Evolutionary conservation across 805 yeast species (phyloP).

Genomic region (Yamadazyma phyllophila): DNA sequence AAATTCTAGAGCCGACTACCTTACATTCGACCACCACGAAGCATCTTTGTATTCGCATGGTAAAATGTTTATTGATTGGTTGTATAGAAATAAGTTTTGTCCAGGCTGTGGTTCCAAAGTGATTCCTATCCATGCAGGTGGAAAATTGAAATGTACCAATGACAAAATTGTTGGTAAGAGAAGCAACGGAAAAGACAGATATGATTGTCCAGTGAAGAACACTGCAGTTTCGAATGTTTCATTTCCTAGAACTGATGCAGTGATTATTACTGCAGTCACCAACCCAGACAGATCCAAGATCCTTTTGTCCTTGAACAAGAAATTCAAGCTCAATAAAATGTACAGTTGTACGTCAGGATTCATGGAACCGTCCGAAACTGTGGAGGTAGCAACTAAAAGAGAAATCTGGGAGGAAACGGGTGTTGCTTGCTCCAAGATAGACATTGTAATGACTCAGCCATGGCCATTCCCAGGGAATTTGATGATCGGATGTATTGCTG

Average conservation of each 20-base stretch:
- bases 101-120: slow-evolving; percentile 79
- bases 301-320: slow-evolving; percentile 66
- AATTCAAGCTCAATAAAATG: slow-evolving; percentile 55
- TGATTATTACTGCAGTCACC: slow-evolving; percentile 76
- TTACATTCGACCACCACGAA: slow-evolving; percentile 39
- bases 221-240: slow-evolving; percentile 66
- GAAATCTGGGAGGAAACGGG: slow-evolving; percentile 98
- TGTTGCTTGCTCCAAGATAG: slow-evolving; percentile 55
- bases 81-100: slow-evolving; percentile 68
- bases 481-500: slow-evolving; percentile 89
- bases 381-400: slow-evolving; percentile 82
- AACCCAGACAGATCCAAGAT: slow-evolving; percentile 58
- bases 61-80: slow-evolving; percentile 84
- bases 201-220: slow-evolving; percentile 36
- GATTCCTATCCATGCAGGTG: slow-evolving; percentile 66
- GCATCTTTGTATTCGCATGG: slow-evolving; percentile 79
- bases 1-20: slow-evolving; percentile 34
- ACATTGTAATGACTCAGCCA: slow-evolving; percentile 77
- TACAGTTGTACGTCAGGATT: slow-evolving; percentile 92
- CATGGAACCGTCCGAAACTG: slow-evolving; percentile 91
- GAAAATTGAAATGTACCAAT: slow-evolving; percentile 52
- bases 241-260: slow-evolving; percentile 92
- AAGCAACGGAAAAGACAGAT: slow-evolving; percentile 17
- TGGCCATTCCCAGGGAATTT: slow-evolving; percentile 97
- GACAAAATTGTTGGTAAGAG: slow-evolving; percentile 11